Evolutionary conservation across 2,329 filamentous ascomycete genomes (phyloP).

Genomic region (Esteya vermicola): DNA sequence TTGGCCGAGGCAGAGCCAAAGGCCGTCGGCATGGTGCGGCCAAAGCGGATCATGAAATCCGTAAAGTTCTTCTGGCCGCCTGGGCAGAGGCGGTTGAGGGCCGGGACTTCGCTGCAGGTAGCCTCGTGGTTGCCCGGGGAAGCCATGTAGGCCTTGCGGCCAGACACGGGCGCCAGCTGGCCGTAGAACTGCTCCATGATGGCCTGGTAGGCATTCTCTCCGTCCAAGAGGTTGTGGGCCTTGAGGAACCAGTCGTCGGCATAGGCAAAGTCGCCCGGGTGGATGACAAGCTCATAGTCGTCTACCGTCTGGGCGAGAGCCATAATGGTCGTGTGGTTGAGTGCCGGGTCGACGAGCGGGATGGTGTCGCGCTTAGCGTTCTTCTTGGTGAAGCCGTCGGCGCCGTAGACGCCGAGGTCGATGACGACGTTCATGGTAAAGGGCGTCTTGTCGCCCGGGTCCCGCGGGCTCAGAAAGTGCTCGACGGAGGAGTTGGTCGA

Average conservation of each 20-base stretch:
- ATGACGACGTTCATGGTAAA: slow-evolving; percentile 38
- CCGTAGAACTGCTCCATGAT: slow-evolving; percentile 79
- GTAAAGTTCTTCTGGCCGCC: slow-evolving; percentile 46
- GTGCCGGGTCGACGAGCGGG: slow-evolving; percentile 31
- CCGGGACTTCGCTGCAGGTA: slow-evolving; percentile 29
- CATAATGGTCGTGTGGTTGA: slow-evolving; percentile 45
- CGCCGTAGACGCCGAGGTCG: slow-evolving; percentile 39
- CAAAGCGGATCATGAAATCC: slow-evolving; percentile 42
- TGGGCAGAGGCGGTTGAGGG: slow-evolving; percentile 24
- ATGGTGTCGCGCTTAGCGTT: slow-evolving; percentile 32
- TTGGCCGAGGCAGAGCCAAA: slow-evolving; percentile 33
- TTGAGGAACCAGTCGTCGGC: slow-evolving; percentile 42
- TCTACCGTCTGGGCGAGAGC: slow-evolving; percentile 34
- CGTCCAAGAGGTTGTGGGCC: slow-evolving; percentile 45
- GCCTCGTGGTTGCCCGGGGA: slow-evolving; percentile 47
- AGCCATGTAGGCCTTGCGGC: slow-evolving; percentile 40
- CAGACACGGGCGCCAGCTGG: slow-evolving; percentile 37
- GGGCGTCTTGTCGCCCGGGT: slow-evolving; percentile 36
- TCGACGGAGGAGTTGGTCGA: slow-evolving; percentile 39
- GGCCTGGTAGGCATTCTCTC: slow-evolving; percentile 92
- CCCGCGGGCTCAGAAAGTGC: slow-evolving; percentile 38
- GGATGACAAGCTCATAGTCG: slow-evolving; percentile 40
- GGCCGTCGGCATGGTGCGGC: slow-evolving; percentile 32
- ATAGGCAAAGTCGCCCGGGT: slow-evolving; percentile 42
- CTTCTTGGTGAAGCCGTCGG: slow-evolving; percentile 34